A percentile compares a stretch with the other conserved stretches of the same genome.
Evolutionary conservation across 129 eudicot genomes (phyloP).

Genomic region (Escallonia rubra): DNA sequence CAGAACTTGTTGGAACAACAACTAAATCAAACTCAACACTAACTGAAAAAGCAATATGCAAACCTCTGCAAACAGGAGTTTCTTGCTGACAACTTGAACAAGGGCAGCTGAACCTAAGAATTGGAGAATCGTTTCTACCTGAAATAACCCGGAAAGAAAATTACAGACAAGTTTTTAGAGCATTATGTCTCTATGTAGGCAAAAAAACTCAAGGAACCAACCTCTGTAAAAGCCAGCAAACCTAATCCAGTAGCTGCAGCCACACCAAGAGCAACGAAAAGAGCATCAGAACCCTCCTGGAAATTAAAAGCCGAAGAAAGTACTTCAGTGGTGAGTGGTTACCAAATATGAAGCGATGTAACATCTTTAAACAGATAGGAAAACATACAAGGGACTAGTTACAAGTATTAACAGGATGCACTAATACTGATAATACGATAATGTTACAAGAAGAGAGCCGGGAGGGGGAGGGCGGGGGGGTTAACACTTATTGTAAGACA

Average conservation of each 20-base stretch:
- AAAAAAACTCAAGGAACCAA: slow-evolving; percentile 13
- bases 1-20: too few species aligned
- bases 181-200: neutral
- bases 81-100: slow-evolving; percentile 79
- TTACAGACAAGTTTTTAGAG: neutral
- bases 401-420: neutral
- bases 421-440: too few species aligned
- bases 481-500: too few species aligned
- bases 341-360: neutral
- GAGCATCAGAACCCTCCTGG: slow-evolving; percentile 67
- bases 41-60: slow-evolving; percentile 7
- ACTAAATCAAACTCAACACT: too few species aligned
- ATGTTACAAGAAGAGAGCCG: too few species aligned
- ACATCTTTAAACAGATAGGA: neutral
- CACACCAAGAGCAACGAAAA: slow-evolving; percentile 49
- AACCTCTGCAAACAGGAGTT: slow-evolving; percentile 90
- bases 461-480: too few species aligned
- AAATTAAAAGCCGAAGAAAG: slow-evolving; percentile 22
- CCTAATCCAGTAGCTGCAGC: slow-evolving; percentile 90
- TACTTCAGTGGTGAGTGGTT: neutral
- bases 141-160: slow-evolving; percentile 7
- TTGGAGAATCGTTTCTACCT: slow-evolving; percentile 90
- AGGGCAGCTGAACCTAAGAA: slow-evolving; percentile 84
- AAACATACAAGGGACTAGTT: neutral
- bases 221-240: slow-evolving; percentile 83